These are phyloP conservation scores for Smallanthus sonchifolius DNA, from an alignment of 129 eudicot species.

Conservation along the genomic window DNA sequence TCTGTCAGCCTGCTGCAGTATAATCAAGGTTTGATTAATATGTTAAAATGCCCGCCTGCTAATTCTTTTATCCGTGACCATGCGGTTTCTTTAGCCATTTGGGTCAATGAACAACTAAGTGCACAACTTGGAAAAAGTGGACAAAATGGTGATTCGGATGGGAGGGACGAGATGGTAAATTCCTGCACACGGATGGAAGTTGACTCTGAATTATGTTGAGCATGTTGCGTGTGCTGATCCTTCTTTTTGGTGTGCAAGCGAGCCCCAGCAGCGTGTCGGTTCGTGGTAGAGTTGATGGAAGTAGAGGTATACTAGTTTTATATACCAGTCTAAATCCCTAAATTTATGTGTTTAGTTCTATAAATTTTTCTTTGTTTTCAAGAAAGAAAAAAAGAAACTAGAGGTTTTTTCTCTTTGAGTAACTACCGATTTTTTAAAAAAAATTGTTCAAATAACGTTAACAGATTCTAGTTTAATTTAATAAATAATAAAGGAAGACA, in stretches of 20 bases:
- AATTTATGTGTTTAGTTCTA: too few relatives aligned
- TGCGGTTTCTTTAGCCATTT: constrained; percentile 71
- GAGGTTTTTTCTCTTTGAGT: too few relatives aligned
- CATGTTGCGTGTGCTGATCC: neutral
- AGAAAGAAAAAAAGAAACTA: too few relatives aligned
- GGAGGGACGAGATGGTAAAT: constrained; percentile 17
- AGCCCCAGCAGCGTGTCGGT: neutral
- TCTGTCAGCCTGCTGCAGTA: constrained; percentile 63
- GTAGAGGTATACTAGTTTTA: neutral
- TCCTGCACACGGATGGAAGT: constrained; percentile 26
- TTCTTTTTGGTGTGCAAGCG: neutral
- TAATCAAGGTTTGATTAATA: constrained; percentile 48
- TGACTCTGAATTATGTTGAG: neutral
- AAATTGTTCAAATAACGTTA: too few relatives aligned
- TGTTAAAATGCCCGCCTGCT: constrained; percentile 65
- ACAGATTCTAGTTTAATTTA: too few relatives aligned
- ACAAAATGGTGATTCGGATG: constrained; percentile 4
- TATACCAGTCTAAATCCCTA: too few relatives aligned
- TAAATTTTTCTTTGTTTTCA: too few relatives aligned
- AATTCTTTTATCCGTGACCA: constrained; percentile 84
- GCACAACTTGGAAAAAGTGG: constrained; percentile 22
- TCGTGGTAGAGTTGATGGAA: neutral
- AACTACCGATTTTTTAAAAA: too few relatives aligned
- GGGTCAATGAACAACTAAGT: constrained; percentile 64
- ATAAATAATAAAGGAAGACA: too few relatives aligned